A percentile compares a stretch with the other conserved stretches of the same genome.
phyloP scores from a whole-genome alignment of 345 rosid species.

The Stellera chamaejasme region DNA sequence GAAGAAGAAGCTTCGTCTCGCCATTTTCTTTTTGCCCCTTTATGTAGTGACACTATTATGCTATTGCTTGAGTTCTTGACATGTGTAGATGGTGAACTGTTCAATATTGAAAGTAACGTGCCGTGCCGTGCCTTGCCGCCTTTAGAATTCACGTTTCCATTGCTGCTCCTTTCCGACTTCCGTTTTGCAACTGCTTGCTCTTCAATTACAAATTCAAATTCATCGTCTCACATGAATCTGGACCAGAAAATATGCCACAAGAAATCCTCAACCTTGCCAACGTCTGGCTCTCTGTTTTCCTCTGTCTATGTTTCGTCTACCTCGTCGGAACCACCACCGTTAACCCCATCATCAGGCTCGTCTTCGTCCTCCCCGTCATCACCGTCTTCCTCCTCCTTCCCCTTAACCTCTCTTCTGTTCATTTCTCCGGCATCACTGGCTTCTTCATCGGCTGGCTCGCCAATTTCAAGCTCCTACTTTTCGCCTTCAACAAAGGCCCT shows the following conservation, averaged over 20 bases:
- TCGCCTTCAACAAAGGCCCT: constrained; percentile 41
- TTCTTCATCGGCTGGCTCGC: constrained; percentile 51
- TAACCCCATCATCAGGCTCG: constrained; percentile 30
- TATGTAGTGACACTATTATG: too few species aligned
- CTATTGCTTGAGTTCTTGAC: too few species aligned
- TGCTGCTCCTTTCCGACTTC: too few species aligned
- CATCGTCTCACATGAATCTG: too few species aligned
- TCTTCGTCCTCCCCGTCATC: constrained; percentile 24
- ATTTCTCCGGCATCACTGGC: constrained; percentile 26
- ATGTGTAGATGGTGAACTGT: too few species aligned
- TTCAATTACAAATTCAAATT: too few species aligned
- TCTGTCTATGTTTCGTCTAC: constrained; percentile 26
- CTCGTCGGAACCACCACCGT: constrained; percentile 18
- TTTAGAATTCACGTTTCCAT: too few species aligned
- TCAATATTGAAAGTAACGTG: too few species aligned
- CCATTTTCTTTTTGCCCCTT: too few species aligned
- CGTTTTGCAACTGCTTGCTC: too few species aligned
- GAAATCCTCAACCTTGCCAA: constrained; percentile 26
- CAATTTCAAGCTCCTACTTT: constrained; percentile 49
- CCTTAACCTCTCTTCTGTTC: constrained; percentile 20
- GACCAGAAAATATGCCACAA: constrained; percentile 6
- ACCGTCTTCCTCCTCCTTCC: constrained; percentile 32
- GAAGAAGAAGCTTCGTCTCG: too few species aligned
- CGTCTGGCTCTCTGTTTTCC: constrained; percentile 24
- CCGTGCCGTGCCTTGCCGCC: too few species aligned